Evolutionary conservation across 2,329 filamentous ascomycete genomes (phyloP), one percentile per base, ranked within the genome.

Genomic region (Amphichorda felina): DNA sequence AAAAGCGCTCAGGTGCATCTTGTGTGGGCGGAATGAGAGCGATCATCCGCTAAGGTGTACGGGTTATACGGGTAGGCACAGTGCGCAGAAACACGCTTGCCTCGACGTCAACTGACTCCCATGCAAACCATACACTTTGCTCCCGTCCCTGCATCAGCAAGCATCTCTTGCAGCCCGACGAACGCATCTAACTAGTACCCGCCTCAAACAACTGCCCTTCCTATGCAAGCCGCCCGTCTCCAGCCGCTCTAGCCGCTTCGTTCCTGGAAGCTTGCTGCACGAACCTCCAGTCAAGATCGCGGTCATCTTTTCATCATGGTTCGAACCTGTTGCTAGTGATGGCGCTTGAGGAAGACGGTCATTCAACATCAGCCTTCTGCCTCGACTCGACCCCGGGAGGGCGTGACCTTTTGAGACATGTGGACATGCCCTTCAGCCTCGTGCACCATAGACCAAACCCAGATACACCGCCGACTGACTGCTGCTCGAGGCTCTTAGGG

Each of bases 371-470:
- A n/a, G n/a, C n/a, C n/a, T n/a, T n/a, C n/a, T n/a, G n/a, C n/a
- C n/a, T 24, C 21, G 21, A 24, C 10, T 6, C 21, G 6, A 24
- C 10, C 21, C 21, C 21, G 21, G 10, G 21, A 24, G 21, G 21
- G 21, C 10, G 21, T 24, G 21, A 24, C 21, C 21, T 24, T 34
- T 38, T 32, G 30, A 32, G 30, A 32, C 30, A 32, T 32, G 14
- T 17, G 26, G 32, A 22, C 36, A 35, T 38, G 35, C 35, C 30
- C 24, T 30, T 37, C 26, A 37, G 28, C 39, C 38, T 25, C 38
- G 34, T 40, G 32, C 30, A 36, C 38, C 39, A 5, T 13, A 10
- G 10, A 24, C 27, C 27, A 29, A 14, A 5, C 5, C 27, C 27
- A 16, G 5, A 13, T 5, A 6, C 27, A 13, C 13, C 27, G 6